Evolutionary conservation across 345 rosid genomes (phyloP).

Genomic region (Salix exigua): DNA sequence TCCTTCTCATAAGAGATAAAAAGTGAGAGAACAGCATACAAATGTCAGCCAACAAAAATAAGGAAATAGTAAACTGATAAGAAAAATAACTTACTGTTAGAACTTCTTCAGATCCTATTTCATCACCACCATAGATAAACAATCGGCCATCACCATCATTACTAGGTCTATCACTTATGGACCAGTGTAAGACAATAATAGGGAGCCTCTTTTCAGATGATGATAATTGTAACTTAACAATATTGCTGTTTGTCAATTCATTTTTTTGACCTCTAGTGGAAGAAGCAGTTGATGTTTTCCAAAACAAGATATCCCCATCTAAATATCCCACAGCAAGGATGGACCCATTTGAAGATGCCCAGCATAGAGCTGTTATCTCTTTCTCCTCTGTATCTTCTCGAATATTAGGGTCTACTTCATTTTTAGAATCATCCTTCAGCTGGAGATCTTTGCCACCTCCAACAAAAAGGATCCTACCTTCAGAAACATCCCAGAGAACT

Average conservation of each 20-base stretch:
- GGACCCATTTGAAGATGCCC: conserved; percentile 82
- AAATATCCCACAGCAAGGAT: conserved; percentile 82
- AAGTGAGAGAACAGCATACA: background rate
- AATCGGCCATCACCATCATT: conserved; percentile 55
- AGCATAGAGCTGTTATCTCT: conserved; percentile 83
- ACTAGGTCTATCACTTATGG: conserved; percentile 37
- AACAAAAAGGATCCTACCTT: conserved; percentile 45
- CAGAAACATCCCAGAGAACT: conserved; percentile 81
- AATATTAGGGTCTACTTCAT: conserved; percentile 21
- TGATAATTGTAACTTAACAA: conserved; percentile 68
- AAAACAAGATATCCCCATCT: conserved; percentile 81
- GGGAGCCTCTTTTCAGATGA: conserved; percentile 72
- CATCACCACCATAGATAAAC: conserved; percentile 82
- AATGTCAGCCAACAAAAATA: background rate
- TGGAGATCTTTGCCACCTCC: conserved; percentile 71
- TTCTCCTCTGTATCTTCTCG: conserved; percentile 46
- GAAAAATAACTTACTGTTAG: conserved; percentile 50
- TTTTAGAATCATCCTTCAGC: conserved; percentile 41
- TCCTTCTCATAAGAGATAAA: background rate
- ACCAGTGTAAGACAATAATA: conserved; percentile 71
- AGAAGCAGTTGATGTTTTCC: conserved; percentile 46
- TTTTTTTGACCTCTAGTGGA: conserved; percentile 36
- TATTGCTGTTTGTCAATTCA: conserved; percentile 42
- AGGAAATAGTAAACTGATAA: background rate
- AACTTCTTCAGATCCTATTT: conserved; percentile 81